These are phyloP conservation scores for Hypomyces perniciosus DNA, from an alignment of 2,329 filamentous ascomycete genomes.

Conservation along the genomic window DNA sequence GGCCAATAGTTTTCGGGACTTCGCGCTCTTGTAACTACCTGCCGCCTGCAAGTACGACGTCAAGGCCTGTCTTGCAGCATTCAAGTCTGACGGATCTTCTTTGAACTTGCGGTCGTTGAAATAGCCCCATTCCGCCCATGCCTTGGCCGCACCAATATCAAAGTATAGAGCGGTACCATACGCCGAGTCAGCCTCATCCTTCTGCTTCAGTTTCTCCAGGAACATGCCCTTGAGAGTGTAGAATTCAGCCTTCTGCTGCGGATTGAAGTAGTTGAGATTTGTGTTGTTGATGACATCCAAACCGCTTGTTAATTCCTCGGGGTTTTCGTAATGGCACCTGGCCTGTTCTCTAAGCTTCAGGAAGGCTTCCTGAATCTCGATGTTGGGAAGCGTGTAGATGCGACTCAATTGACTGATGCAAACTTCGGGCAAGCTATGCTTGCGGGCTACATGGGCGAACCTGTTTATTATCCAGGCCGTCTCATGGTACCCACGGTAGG, in stretches of 20 bases:
- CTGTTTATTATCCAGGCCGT: conserved; percentile 99
- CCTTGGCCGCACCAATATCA: conserved; percentile 90
- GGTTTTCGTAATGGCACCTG: conserved; percentile 97
- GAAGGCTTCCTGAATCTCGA: conserved; percentile 99
- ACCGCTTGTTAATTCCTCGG: conserved; percentile 82
- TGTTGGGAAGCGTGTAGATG: conserved; percentile 98
- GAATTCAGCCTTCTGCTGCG: conserved; percentile 95
- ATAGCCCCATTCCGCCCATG: conserved; percentile 98
- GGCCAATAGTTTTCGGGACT: conserved; percentile 88
- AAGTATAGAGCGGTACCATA: conserved; percentile 95
- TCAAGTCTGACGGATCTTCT: conserved; percentile 74
- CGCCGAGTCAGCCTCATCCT: conserved; percentile 85
- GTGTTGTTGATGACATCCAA: conserved; percentile 99
- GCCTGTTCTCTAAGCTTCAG: conserved; percentile 97
- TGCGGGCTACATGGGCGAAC: conserved; percentile 94
- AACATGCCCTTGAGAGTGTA: conserved; percentile 99
- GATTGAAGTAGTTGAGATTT: conserved; percentile 96
- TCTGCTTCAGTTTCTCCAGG: conserved; percentile 84
- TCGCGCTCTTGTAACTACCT: conserved; percentile 93
- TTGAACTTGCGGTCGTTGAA: conserved; percentile 98
- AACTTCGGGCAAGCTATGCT: conserved; percentile 93
- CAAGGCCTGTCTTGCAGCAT: conserved; percentile 81
- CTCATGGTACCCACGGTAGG: conserved; percentile 95
- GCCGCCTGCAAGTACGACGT: conserved; percentile 96
- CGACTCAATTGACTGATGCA: conserved; percentile 95